phyloP scores from a whole-genome alignment of 129 eudicot species.

The Daucus carota region DNA sequence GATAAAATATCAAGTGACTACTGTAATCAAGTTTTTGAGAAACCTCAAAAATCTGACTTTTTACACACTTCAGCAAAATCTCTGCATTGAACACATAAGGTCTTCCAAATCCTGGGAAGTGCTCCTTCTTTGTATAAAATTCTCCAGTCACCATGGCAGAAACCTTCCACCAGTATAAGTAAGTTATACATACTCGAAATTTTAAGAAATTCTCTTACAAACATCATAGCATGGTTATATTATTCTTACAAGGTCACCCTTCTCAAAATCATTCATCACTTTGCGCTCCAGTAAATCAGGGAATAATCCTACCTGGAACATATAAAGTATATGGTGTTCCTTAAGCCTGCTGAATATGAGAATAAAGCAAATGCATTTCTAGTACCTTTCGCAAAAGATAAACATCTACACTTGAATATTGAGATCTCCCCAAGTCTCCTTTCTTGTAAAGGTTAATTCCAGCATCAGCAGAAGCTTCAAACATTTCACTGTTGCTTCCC shows the following conservation, averaged over 20 bases:
- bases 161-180: conserved; percentile 51
- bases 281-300: conserved; percentile 91
- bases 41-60: neutral
- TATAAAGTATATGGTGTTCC: conserved; percentile 5
- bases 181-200: conserved; percentile 14
- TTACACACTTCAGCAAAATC: conserved; percentile 68
- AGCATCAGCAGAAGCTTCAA: conserved; percentile 64
- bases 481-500: conserved; percentile 44
- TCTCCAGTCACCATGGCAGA: conserved; percentile 99
- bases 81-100: conserved; percentile 86
- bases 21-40: neutral
- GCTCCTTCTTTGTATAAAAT: conserved; percentile 90
- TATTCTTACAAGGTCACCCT: conserved; percentile 79
- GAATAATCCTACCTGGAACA: conserved; percentile 78
- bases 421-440: conserved; percentile 82
- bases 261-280: conserved; percentile 69
- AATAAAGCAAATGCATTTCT: neutral
- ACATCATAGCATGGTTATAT: conserved; percentile 12
- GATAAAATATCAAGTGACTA: neutral
- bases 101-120: conserved; percentile 98
- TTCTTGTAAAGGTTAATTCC: conserved; percentile 60
- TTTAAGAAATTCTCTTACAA: conserved; percentile 7
- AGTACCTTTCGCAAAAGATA: conserved; percentile 86
- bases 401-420: conserved; percentile 51
- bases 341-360: conserved; percentile 13